These are phyloP conservation scores for Thuidium tamariscinum DNA, from an alignment of 225 moss, liverwort and hornwort species.

Conservation along the genomic window DNA sequence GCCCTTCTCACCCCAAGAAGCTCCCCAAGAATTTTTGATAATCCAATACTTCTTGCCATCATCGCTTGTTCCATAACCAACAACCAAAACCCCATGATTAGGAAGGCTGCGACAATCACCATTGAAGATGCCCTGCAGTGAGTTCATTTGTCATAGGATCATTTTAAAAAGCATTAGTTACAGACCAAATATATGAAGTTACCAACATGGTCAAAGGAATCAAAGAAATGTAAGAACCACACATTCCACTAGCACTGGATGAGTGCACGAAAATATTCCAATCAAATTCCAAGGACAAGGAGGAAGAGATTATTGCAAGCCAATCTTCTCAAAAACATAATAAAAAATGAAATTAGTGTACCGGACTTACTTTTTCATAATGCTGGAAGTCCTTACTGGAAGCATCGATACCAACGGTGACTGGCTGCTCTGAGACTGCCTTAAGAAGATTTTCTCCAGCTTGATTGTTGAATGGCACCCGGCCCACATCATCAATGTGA, in stretches of 20 bases:
- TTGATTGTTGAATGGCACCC: rapidly evolving
- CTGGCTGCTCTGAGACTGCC: neutral
- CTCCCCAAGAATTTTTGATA: too few relatives aligned
- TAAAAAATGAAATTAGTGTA: neutral
- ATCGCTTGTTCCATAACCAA: too few relatives aligned
- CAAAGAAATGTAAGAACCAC: too few relatives aligned
- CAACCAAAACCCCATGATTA: too few relatives aligned
- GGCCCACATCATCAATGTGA: rapidly evolving
- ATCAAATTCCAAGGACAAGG: neutral
- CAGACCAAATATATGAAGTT: too few relatives aligned
- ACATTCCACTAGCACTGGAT: neutral
- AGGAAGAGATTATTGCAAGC: neutral
- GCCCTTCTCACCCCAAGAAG: too few relatives aligned
- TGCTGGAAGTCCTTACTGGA: neutral
- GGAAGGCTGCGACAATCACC: too few relatives aligned
- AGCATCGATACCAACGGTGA: neutral
- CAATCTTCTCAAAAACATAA: neutral
- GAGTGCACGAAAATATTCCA: neutral
- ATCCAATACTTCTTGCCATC: too few relatives aligned
- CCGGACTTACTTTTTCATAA: neutral
- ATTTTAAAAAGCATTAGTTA: too few relatives aligned
- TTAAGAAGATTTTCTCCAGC: neutral
- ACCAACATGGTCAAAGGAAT: too few relatives aligned
- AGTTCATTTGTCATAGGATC: too few relatives aligned
- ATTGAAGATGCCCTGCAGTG: too few relatives aligned